Conservation (phyloP, 2,329 filamentous ascomycete species). For the Rhytidhysteron rufulum region DNA sequence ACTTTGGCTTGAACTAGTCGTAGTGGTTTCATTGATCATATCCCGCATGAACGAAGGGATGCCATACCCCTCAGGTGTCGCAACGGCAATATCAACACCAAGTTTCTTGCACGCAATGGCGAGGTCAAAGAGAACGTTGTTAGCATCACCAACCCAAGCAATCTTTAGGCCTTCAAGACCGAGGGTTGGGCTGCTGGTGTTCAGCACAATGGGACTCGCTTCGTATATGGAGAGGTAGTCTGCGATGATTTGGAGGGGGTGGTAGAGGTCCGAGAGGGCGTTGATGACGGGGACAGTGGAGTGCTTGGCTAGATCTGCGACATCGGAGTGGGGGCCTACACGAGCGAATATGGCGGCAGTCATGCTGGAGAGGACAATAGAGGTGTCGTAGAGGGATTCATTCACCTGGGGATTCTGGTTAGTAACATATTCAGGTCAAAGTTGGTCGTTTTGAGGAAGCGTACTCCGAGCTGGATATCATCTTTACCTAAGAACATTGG, state of each 20-base stretch:
- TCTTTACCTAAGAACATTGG: slow-evolving; percentile 96
- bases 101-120: slow-evolving; percentile 84
- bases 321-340: slow-evolving; percentile 50
- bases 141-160: slow-evolving; percentile 94
- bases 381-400: slow-evolving; percentile 90
- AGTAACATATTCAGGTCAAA: slow-evolving; percentile 4
- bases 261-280: slow-evolving; percentile 78
- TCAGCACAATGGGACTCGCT: slow-evolving; percentile 63
- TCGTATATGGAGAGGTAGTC: slow-evolving; percentile 91
- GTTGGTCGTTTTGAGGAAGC: slow-evolving; percentile 19
- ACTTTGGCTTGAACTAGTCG: slow-evolving; percentile 55
- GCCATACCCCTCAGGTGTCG: slow-evolving; percentile 78
- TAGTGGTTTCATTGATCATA: slow-evolving; percentile 64
- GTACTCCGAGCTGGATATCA: slow-evolving; percentile 89
- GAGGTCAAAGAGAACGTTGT: slow-evolving; percentile 94
- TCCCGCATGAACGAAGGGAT: slow-evolving; percentile 73
- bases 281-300: slow-evolving; percentile 50
- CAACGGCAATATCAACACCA: slow-evolving; percentile 81
- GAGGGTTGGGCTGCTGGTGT: slow-evolving; percentile 47
- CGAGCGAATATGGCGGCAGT: slow-evolving; percentile 47
- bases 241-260: slow-evolving; percentile 90
- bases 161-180: slow-evolving; percentile 82
- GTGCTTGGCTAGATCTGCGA: slow-evolving; percentile 47
- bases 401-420: slow-evolving; percentile 59
- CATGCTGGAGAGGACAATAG: slow-evolving; percentile 83